Conservation (phyloP, 2,329 filamentous ascomycete species). For the Fusarium coffeatum region DNA sequence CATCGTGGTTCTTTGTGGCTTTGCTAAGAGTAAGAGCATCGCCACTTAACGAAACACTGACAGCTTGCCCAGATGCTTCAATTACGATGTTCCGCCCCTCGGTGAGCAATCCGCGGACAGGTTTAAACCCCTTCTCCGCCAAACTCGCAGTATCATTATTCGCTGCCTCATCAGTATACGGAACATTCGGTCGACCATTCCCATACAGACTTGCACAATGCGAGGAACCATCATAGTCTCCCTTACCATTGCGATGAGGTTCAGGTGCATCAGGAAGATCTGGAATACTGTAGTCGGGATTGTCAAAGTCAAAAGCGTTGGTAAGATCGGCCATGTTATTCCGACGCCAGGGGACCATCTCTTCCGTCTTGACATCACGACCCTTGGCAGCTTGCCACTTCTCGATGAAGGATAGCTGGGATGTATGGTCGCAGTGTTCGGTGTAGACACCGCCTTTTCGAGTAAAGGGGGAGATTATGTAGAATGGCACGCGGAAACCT, state of each 20-base stretch:
- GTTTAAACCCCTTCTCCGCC: slow-evolving; percentile 1
- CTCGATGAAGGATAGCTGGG: neutral
- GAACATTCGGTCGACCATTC: neutral
- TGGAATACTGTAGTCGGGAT: neutral
- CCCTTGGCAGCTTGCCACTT: slow-evolving; percentile 21
- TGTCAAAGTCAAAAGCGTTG: slow-evolving; percentile 16
- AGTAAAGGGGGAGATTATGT: slow-evolving; percentile 11
- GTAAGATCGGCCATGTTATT: slow-evolving; percentile 18
- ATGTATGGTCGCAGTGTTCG: slow-evolving; percentile 13
- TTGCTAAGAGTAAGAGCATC: neutral
- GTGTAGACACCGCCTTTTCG: slow-evolving; percentile 16
- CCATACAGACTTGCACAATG: slow-evolving; percentile 3
- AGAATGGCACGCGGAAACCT: slow-evolving; percentile 8
- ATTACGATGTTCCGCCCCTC: neutral
- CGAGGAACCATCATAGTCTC: slow-evolving; percentile 5
- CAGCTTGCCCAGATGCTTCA: neutral
- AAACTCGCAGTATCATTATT: slow-evolving; percentile 3
- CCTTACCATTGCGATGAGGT: neutral
- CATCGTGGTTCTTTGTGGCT: neutral
- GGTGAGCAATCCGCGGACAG: slow-evolving; percentile 2
- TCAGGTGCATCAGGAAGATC: neutral
- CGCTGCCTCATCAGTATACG: neutral
- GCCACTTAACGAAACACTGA: neutral
- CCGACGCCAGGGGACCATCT: slow-evolving; percentile 11
- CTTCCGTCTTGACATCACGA: neutral